These are phyloP conservation scores for Pseudonitzschia multiseries DNA, from an alignment of 108 stramenopile species.

Conservation along the genomic window DNA sequence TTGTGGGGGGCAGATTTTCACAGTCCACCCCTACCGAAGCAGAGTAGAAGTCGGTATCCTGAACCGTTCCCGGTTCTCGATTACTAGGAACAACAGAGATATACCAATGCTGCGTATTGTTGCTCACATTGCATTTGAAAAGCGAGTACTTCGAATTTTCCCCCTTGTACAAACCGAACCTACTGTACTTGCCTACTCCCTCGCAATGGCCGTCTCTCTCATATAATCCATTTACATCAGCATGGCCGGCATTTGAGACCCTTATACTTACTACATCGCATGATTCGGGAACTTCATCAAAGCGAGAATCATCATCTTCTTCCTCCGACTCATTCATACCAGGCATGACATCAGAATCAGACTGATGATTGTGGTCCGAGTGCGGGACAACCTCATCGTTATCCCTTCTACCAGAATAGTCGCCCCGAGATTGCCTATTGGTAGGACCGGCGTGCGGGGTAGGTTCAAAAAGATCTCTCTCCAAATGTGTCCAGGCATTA, in stretches of 20 bases:
- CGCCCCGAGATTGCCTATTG: constrained; percentile 40
- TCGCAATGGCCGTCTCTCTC: constrained; percentile 61
- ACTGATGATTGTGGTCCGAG: constrained; percentile 39
- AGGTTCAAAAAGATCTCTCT: constrained; percentile 47
- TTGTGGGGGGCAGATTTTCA: constrained; percentile 36
- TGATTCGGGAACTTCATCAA: constrained; percentile 26
- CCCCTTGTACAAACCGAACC: constrained; percentile 54
- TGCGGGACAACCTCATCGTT: constrained; percentile 28
- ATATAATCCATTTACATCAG: constrained; percentile 78
- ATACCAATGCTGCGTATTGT: constrained; percentile 87
- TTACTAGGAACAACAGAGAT: constrained; percentile 81
- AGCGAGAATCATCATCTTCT: constrained; percentile 69
- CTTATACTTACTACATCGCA: constrained; percentile 17
- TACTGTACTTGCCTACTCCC: constrained; percentile 60
- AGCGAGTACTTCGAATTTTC: constrained; percentile 41
- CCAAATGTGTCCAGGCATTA: constrained; percentile 63
- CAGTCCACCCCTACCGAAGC: constrained; percentile 39
- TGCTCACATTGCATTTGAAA: constrained; percentile 83
- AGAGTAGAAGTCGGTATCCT: constrained; percentile 87
- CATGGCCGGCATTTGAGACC: constrained; percentile 72
- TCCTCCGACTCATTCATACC: constrained; percentile 68
- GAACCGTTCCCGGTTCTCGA: constrained; percentile 68
- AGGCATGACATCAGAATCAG: constrained; percentile 55
- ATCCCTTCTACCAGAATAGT: constrained; percentile 27
- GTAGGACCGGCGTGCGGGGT: constrained; percentile 28